Percentiles rank a stretch among this genome's conserved stretches.
phyloP scores from a whole-genome alignment of 306 rosid species.

The Glycine soja region DNA sequence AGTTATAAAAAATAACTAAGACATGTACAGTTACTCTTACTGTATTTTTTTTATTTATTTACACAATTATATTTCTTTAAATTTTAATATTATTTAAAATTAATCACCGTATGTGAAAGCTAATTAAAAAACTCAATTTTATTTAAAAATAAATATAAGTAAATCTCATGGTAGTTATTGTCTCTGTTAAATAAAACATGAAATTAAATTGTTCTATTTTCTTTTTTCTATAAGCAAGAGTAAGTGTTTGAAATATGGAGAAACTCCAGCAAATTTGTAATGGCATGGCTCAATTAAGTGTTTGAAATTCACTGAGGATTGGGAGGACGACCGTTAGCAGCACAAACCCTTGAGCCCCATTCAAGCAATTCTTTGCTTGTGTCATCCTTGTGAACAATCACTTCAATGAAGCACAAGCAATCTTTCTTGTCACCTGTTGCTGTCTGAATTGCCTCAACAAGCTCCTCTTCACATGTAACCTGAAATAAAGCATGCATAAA shows the following conservation, averaged over 20 bases:
- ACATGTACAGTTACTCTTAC: background rate
- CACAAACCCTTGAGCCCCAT: slow-evolving; percentile 68
- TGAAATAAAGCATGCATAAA: slow-evolving; percentile 12
- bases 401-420: slow-evolving; percentile 68
- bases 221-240: background rate
- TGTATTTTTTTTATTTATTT: background rate
- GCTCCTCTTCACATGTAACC: slow-evolving; percentile 73
- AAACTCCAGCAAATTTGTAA: background rate
- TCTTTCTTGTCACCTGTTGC: slow-evolving; percentile 62
- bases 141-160: no score
- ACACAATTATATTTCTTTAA: background rate
- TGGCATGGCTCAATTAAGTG: background rate
- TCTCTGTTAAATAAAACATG: background rate
- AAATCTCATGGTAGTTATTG: background rate
- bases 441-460: slow-evolving; percentile 55
- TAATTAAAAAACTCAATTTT: no score
- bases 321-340: slow-evolving; percentile 53
- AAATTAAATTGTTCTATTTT: background rate
- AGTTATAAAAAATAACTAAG: no score
- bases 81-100: background rate
- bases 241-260: background rate
- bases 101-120: background rate
- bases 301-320: slow-evolving; percentile 51
- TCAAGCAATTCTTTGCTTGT: slow-evolving; percentile 75
- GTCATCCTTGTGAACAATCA: slow-evolving; percentile 68